Evolutionary conservation across 805 yeast genomes (phyloP).

Genomic region (Candida pini): DNA sequence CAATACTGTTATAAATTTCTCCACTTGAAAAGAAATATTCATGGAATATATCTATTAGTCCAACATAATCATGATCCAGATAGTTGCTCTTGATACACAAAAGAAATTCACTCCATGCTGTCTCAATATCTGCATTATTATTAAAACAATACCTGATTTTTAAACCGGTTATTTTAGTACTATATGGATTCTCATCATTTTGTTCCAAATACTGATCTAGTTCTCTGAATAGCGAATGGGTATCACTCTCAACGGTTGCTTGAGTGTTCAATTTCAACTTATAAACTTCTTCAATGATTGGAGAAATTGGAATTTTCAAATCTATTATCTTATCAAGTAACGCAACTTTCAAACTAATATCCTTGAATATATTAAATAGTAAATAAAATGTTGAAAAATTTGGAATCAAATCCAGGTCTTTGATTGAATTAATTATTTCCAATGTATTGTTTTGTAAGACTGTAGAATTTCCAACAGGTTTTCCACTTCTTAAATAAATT

Average conservation of each 20-base stretch:
- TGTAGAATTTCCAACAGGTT: too few relatives aligned
- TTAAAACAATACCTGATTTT: too few relatives aligned
- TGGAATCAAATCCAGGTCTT: constrained; percentile 3
- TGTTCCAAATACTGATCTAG: too few relatives aligned
- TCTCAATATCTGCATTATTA: too few relatives aligned
- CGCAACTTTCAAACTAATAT: constrained; percentile 2
- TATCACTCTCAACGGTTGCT: too few relatives aligned
- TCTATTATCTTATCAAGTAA: constrained; percentile 4
- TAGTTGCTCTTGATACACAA: constrained; percentile 1
- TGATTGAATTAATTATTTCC: constrained; percentile 6
- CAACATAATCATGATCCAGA: constrained; percentile 6
- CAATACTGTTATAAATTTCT: constrained; percentile 11
- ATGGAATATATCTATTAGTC: background rate
- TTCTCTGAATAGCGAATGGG: too few relatives aligned
- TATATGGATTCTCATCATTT: too few relatives aligned
- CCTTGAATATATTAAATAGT: constrained; percentile 9
- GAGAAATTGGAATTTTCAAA: constrained; percentile 1
- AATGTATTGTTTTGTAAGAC: constrained; percentile 2
- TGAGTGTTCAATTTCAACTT: constrained; percentile 1
- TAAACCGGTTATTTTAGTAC: too few relatives aligned
- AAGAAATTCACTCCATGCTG: too few relatives aligned
- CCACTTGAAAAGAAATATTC: constrained; percentile 6
- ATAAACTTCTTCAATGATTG: constrained; percentile 3
- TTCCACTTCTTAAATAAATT: constrained; percentile 7
- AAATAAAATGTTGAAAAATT: constrained; percentile 8